These are phyloP conservation scores for Colletotrichum aenigma DNA, from an alignment of 2,329 filamentous ascomycete species.

Conservation along the genomic window DNA sequence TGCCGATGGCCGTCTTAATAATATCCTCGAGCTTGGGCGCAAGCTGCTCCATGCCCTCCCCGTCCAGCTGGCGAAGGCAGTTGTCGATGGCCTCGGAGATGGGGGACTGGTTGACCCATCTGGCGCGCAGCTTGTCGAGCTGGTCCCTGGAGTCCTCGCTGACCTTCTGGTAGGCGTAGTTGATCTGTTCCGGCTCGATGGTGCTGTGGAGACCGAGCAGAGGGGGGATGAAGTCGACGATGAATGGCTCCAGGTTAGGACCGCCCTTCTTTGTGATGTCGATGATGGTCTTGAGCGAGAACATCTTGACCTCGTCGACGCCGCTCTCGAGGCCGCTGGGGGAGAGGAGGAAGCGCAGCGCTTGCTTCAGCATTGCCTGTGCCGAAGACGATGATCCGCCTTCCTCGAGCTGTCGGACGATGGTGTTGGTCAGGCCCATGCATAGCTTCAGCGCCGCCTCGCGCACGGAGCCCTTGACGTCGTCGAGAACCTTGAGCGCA, in stretches of 20 bases:
- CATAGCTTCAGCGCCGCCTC: conserved; percentile 82
- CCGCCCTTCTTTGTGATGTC: conserved; percentile 90
- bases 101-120: conserved; percentile 82
- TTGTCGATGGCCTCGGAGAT: conserved; percentile 92
- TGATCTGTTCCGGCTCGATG: conserved; percentile 86
- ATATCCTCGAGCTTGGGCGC: conserved; percentile 75
- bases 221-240: conserved; percentile 80
- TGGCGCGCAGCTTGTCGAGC: conserved; percentile 86
- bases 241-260: conserved; percentile 78
- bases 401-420: conserved; percentile 85
- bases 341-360: conserved; percentile 89
- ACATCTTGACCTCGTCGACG: conserved; percentile 84
- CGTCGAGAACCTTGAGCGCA: conserved; percentile 90
- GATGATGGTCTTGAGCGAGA: conserved; percentile 82
- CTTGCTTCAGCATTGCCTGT: conserved; percentile 80
- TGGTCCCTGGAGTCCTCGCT: conserved; percentile 86
- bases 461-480: conserved; percentile 92
- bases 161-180: conserved; percentile 90
- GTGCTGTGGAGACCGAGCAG: conserved; percentile 84
- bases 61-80: conserved; percentile 83
- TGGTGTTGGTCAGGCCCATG: conserved; percentile 80
- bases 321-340: conserved; percentile 88
- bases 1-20: conserved; percentile 85
- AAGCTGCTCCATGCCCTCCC: conserved; percentile 75
- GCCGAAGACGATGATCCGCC: conserved; percentile 74